Conservation (phyloP, 768 basidiomycete species). For the Vishniacozyma victoriae region DNA sequence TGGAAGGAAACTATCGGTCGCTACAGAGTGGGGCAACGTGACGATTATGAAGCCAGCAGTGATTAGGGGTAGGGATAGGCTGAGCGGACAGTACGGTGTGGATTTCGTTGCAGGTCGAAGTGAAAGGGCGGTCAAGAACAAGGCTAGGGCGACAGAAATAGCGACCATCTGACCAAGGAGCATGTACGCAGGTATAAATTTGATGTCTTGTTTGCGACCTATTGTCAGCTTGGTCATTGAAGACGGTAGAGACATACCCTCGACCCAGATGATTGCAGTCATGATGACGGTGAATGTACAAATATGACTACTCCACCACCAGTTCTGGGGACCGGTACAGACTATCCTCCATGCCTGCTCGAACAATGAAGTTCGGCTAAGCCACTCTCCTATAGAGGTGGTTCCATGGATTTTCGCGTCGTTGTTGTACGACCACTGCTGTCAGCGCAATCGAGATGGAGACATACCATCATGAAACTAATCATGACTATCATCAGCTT, state of each 20-base stretch:
- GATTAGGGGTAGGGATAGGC: constrained; percentile 44
- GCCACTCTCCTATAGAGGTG: constrained; percentile 52
- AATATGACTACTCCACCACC: constrained; percentile 59
- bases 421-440: constrained; percentile 56
- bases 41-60: constrained; percentile 52
- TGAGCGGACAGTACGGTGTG: constrained; percentile 2
- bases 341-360: constrained; percentile 57
- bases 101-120: constrained; percentile 11
- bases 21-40: constrained; percentile 50
- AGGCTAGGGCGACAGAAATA: constrained; percentile 60
- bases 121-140: constrained; percentile 58
- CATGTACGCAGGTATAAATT: constrained; percentile 63
- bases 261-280: constrained; percentile 33
- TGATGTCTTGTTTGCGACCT: constrained; percentile 50
- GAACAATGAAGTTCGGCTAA: constrained; percentile 56
- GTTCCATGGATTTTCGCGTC: constrained; percentile 45
- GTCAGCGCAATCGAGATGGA: background rate
- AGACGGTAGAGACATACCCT: constrained; percentile 50
- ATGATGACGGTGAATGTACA: constrained; percentile 39
- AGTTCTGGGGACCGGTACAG: constrained; percentile 53
- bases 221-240: background rate
- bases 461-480: constrained; percentile 51
- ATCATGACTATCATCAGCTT: constrained; percentile 50
- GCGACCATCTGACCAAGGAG: constrained; percentile 67
- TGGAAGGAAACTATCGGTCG: constrained; percentile 52